Evolutionary conservation across 169 alveolate genomes (phyloP).

Genomic region (Theileria orientalis): DNA sequence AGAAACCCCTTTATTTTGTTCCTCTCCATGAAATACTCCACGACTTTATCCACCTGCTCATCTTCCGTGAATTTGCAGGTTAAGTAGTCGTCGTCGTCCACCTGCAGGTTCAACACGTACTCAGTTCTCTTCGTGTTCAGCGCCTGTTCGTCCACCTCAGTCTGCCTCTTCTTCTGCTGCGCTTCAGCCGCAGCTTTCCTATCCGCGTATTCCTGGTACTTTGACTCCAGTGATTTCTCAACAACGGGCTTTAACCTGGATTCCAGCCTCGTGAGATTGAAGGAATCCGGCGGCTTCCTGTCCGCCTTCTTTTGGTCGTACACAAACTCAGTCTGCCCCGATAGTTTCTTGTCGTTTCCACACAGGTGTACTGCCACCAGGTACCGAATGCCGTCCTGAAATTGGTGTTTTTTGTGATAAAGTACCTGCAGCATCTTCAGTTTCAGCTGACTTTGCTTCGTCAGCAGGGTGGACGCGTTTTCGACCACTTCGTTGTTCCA

Average conservation of each 20-base stretch:
- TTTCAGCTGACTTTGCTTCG: slow-evolving; percentile 18
- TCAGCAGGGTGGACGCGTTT: slow-evolving; percentile 50
- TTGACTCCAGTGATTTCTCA: no score
- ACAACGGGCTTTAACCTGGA: no score
- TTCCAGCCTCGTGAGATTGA: no score
- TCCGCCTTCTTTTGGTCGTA: slow-evolving; percentile 5
- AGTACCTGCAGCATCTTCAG: slow-evolving; percentile 34
- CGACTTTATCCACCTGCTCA: slow-evolving; percentile 8
- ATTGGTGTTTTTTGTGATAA: no score
- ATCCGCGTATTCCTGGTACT: background rate
- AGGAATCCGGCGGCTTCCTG: no score
- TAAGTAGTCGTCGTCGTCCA: slow-evolving; percentile 37
- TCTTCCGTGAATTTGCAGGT: slow-evolving; percentile 28
- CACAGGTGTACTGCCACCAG: slow-evolving; percentile 46
- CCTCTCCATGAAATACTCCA: slow-evolving; percentile 9
- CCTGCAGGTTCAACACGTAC: slow-evolving; percentile 37
- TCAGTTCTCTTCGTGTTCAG: background rate
- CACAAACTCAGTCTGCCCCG: slow-evolving; percentile 23
- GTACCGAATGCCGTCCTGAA: slow-evolving; percentile 27
- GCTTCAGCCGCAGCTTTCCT: background rate
- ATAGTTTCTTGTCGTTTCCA: slow-evolving; percentile 25
- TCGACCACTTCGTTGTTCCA: slow-evolving; percentile 31
- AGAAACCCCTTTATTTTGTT: slow-evolving; percentile 38
- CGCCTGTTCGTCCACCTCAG: slow-evolving; percentile 1
- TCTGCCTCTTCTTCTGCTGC: background rate